A percentile compares a stretch with the other conserved stretches of the same genome.
phyloP scores from a whole-genome alignment of 148 eudicot genomes.

The Chenopodium berlandieri region DNA sequence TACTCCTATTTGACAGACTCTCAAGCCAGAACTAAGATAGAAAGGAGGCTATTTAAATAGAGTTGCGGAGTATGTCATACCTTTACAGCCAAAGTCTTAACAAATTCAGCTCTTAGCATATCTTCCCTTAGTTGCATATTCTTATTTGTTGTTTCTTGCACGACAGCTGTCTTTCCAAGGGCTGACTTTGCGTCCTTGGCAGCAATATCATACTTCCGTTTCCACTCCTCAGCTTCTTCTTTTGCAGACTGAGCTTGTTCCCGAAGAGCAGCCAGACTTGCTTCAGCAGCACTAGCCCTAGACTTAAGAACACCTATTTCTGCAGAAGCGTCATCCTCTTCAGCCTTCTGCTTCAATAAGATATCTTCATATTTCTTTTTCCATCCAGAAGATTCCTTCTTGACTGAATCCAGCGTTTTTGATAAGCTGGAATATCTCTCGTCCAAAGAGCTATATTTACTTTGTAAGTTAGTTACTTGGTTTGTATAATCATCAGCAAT shows the following conservation, averaged over 20 bases:
- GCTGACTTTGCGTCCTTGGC: constrained; percentile 81
- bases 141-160: constrained; percentile 69
- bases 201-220: constrained; percentile 77
- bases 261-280: constrained; percentile 80
- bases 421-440: constrained; percentile 75
- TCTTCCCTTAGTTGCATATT: constrained; percentile 81
- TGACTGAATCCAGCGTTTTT: constrained; percentile 55
- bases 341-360: constrained; percentile 65
- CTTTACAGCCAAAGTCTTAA: constrained; percentile 60
- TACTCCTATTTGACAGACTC: not conserved
- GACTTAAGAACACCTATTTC: constrained; percentile 73
- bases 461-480: constrained; percentile 66
- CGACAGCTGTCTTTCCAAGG: constrained; percentile 74
- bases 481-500: constrained; percentile 74
- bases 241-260: constrained; percentile 88
- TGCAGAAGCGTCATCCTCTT: constrained; percentile 61
- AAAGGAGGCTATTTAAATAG: constrained; percentile 7
- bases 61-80: constrained; percentile 32
- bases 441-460: constrained; percentile 69
- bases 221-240: constrained; percentile 98
- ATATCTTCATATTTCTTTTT: constrained; percentile 71
- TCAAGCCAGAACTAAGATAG: not conserved
- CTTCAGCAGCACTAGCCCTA: constrained; percentile 80
- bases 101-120: constrained; percentile 72
- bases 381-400: constrained; percentile 74